Percentiles rank a stretch among this genome's conserved stretches.
Evolutionary conservation across 2,329 filamentous ascomycete species (phyloP).

Genomic region (Fusarium concolor): DNA sequence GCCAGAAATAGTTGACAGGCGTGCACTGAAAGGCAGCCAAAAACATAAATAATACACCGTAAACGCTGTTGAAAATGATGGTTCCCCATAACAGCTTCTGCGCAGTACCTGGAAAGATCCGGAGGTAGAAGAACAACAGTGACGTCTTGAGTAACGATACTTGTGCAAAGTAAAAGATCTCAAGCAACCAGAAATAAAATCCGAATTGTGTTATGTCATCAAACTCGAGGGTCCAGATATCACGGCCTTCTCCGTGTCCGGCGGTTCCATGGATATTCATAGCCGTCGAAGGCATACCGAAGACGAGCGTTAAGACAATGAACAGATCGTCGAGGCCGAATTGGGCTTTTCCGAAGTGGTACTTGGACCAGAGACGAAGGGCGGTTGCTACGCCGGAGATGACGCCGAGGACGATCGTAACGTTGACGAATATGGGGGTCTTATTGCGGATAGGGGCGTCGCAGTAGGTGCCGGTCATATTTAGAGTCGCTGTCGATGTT

Average conservation of each 20-base stretch:
- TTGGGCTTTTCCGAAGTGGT: conserved; percentile 43
- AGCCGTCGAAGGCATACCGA: conserved; percentile 38
- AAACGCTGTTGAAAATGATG: conserved; percentile 48
- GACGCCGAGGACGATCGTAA: conserved; percentile 41
- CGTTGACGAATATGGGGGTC: conserved; percentile 22
- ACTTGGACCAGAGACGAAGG: conserved; percentile 50
- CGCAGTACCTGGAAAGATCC: conserved; percentile 52
- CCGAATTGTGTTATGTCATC: conserved; percentile 43
- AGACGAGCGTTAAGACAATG: conserved; percentile 38
- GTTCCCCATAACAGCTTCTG: conserved; percentile 50
- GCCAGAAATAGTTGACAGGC: conserved; percentile 57
- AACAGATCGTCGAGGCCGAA: conserved; percentile 50
- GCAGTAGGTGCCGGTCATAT: conserved; percentile 35
- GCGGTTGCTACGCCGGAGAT: conserved; percentile 51
- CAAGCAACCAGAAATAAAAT: conserved; percentile 49
- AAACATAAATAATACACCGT: conserved; percentile 50
- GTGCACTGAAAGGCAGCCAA: conserved; percentile 53
- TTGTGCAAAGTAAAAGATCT: conserved; percentile 55
- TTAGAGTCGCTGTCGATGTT: conserved; percentile 5
- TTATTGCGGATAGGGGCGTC: conserved; percentile 22
- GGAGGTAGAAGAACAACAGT: conserved; percentile 56
- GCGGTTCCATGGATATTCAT: conserved; percentile 42
- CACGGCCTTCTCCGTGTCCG: conserved; percentile 48
- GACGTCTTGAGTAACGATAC: conserved; percentile 56
- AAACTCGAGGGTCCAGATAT: conserved; percentile 50